Base-by-base conservation (phyloP, 2,329 filamentous ascomycete genomes). In the Fonsecaea pedrosoi region DNA sequence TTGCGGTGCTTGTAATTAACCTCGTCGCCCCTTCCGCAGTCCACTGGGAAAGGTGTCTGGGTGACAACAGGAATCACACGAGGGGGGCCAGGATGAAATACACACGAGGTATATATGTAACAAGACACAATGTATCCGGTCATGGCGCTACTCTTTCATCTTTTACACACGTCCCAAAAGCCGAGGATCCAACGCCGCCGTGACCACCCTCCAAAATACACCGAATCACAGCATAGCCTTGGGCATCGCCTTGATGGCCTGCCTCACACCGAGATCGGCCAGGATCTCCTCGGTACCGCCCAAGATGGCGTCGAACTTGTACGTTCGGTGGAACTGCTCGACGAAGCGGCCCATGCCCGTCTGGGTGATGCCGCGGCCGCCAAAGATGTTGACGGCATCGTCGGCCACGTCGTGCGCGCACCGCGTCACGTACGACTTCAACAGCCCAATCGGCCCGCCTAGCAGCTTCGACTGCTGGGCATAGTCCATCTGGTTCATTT, bases 201-300 rank as follows among this genome's bases (percentile, higher is more conserved):
- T 7, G 25, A 25, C 25, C 25, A 2, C 9, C 10, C 42, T 21
- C 18, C 30, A 9, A 9, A 1, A 50, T 9, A 50, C 9, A 50
- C 38, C 38, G 38, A 3, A 55, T 65, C 45, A 69, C 40, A 96
- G 77, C 85, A 91, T 92, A 32, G 90, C 87, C 81, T 94, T 94
- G 35, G 92, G 92, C 83, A 96, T 94, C 71, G 87, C 85, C 78
- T 89, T 91, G 83, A 95, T 88, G 25, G 92, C 92, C 76, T 92
- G 90, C 13, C 90, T 79, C 2, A 92, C 84, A 1, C 87, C 87
- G 42, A 92, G 78, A 77, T 92, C 90, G 6, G 92, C 80, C 78
- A 92, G 81, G 0, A 92, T 89, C 75, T 92, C 90, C 75, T 92
- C 90, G 1, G 86, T 87, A 1, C 90, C 90, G 59, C 90, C 90